Percentiles rank a stretch among this genome's conserved stretches.
Evolutionary conservation across 768 basidiomycete genomes (phyloP).

Genomic region (Leucosporidium scottii): DNA sequence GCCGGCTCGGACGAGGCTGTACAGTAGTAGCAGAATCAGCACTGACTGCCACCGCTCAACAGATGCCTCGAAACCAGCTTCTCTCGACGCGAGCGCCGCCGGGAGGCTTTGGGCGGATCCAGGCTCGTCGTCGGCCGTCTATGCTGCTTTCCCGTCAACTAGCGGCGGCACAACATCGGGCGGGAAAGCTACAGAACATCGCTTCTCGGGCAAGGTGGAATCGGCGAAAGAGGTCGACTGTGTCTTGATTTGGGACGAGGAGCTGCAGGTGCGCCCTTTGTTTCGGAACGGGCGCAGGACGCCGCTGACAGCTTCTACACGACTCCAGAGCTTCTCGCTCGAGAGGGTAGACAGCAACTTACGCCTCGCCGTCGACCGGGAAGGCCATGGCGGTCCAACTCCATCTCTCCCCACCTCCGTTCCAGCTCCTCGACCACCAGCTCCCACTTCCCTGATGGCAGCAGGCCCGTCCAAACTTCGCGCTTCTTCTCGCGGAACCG

Average conservation of each 20-base stretch:
- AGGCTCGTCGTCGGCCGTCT: no score
- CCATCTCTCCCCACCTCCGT: not conserved
- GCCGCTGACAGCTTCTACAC: not conserved
- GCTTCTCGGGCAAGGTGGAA: not conserved
- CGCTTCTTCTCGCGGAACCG: not conserved
- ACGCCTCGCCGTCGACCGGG: not conserved
- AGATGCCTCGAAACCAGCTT: no score
- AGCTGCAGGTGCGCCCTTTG: not conserved
- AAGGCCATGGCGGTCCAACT: not conserved
- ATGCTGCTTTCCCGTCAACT: no score
- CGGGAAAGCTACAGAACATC: not conserved
- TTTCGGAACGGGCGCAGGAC: no score
- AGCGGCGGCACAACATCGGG: no score
- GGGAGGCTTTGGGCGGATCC: no score
- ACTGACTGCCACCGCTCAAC: no score
- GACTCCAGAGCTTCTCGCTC: not conserved
- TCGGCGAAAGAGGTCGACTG: constrained; percentile 1
- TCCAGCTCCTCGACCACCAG: not conserved
- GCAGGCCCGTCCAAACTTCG: no score
- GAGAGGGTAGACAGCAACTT: not conserved
- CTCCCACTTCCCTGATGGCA: not conserved
- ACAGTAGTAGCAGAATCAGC: no score
- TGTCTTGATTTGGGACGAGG: constrained; percentile 4
- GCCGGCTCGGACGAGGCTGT: no score
- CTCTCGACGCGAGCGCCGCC: no score